Evolutionary conservation across 2,329 filamentous ascomycete genomes (phyloP).

Genomic region (Didymosphaeria variabile): DNA sequence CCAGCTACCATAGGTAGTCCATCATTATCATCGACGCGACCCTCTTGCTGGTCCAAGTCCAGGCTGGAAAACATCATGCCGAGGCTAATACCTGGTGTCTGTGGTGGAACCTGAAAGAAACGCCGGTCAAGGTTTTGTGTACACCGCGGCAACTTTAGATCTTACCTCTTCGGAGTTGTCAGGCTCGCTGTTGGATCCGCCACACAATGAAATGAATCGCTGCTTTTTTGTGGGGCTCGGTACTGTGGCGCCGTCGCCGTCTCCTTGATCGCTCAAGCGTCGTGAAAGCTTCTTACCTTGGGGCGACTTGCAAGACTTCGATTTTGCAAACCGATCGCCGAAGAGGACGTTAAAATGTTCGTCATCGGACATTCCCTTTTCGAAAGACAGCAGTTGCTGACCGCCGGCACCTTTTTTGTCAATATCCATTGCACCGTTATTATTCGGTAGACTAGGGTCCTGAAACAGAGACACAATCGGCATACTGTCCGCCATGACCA

Average conservation of each 20-base stretch:
- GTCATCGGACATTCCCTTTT: neutral
- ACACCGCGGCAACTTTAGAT: no score
- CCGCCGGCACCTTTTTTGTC: neutral
- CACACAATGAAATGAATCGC: neutral
- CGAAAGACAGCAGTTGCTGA: neutral
- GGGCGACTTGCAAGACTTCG: neutral
- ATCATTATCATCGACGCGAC: neutral
- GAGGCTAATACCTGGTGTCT: constrained; percentile 4
- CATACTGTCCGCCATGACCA: neutral
- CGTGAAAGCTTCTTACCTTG: neutral
- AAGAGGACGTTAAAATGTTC: neutral
- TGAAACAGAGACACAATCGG: neutral
- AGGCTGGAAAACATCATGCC: constrained; percentile 15
- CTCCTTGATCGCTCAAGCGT: neutral
- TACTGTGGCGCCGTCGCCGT: neutral
- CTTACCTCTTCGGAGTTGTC: neutral
- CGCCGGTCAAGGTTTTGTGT: neutral
- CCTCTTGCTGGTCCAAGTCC: constrained; percentile 13
- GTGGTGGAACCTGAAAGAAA: neutral
- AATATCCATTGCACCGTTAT: neutral
- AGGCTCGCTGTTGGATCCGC: neutral
- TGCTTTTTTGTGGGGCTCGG: neutral
- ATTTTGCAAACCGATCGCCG: neutral
- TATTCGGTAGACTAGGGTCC: neutral
- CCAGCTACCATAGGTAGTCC: neutral